phyloP scores from a whole-genome alignment of 495 filamentous ascomycete genomes.

The Wilcoxina mikolae region DNA sequence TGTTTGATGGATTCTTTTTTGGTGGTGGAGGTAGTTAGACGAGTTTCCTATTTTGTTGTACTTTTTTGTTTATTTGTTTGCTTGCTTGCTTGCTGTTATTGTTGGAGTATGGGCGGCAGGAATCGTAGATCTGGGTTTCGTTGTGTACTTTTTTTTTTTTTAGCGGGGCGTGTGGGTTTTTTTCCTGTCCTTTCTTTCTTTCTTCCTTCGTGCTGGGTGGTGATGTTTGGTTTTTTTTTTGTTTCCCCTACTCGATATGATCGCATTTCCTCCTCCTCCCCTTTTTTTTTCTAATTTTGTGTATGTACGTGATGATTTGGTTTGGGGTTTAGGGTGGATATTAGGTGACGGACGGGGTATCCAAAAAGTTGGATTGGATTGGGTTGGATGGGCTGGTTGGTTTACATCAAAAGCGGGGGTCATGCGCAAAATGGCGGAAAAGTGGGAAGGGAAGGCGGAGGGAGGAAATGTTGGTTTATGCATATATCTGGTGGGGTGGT shows the following conservation, averaged over 20 bases:
- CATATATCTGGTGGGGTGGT: too few relatives aligned
- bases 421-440: too few relatives aligned
- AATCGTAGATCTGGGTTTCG: background rate
- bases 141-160: background rate
- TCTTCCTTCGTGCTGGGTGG: background rate
- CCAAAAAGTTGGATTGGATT: too few relatives aligned
- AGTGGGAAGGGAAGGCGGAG: too few relatives aligned
- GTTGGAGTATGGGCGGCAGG: background rate
- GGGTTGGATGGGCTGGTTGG: too few relatives aligned
- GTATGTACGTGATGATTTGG: background rate
- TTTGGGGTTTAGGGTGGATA: background rate
- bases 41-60: too few relatives aligned
- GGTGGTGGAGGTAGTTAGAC: too few relatives aligned
- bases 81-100: background rate
- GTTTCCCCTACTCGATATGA: background rate
- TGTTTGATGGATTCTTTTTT: constrained; percentile 48
- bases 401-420: too few relatives aligned
- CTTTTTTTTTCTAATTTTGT: constrained; percentile 6
- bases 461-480: too few relatives aligned
- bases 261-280: background rate
- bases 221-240: background rate
- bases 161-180: background rate
- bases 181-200: too few relatives aligned
- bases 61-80: too few relatives aligned
- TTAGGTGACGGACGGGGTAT: background rate